A percentile compares a stretch with the other conserved stretches of the same genome.
Conservation (phyloP, 2,329 filamentous ascomycete species). For the Zymoseptoria crescenta region DNA sequence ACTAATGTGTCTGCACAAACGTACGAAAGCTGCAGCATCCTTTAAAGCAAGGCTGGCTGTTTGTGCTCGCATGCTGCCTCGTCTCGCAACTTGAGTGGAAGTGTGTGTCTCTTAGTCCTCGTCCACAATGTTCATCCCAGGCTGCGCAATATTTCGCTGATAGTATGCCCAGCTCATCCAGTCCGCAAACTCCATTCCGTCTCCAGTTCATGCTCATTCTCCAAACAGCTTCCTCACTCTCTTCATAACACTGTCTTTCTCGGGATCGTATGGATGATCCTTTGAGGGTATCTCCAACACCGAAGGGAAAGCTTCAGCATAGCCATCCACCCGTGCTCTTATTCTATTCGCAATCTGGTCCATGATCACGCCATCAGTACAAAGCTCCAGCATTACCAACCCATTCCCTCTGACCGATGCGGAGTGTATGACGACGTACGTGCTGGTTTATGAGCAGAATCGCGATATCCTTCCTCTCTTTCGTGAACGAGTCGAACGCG, state of each 20-base stretch:
- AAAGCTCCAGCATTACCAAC: not conserved
- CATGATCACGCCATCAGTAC: no score
- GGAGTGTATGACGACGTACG: slow-evolving; percentile 45
- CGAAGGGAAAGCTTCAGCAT: slow-evolving; percentile 91
- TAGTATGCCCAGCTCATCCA: not conserved
- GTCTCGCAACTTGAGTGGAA: not conserved
- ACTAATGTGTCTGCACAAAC: not conserved
- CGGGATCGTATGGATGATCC: slow-evolving; percentile 96
- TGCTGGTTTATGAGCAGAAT: slow-evolving; percentile 98
- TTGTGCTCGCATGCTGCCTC: not conserved
- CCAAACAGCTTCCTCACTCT: slow-evolving; percentile 69
- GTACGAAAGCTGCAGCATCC: not conserved
- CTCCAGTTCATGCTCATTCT: slow-evolving; percentile 45
- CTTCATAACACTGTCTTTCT: slow-evolving; percentile 95
- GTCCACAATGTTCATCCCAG: not conserved
- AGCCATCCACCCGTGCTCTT: slow-evolving; percentile 80
- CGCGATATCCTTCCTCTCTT: slow-evolving; percentile 88
- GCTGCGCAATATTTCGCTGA: not conserved
- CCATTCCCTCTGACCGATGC: not conserved
- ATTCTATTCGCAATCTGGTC: slow-evolving; percentile 84
- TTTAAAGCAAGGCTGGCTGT: not conserved
- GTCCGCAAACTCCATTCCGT: not conserved
- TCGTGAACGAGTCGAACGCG: slow-evolving; percentile 82
- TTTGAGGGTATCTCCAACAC: slow-evolving; percentile 96
- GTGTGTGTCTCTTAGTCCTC: not conserved